Evolutionary conservation across 2,329 filamentous ascomycete species (phyloP), one percentile per base, ranked within the genome.

Genomic region (Apiospora malaysiana): DNA sequence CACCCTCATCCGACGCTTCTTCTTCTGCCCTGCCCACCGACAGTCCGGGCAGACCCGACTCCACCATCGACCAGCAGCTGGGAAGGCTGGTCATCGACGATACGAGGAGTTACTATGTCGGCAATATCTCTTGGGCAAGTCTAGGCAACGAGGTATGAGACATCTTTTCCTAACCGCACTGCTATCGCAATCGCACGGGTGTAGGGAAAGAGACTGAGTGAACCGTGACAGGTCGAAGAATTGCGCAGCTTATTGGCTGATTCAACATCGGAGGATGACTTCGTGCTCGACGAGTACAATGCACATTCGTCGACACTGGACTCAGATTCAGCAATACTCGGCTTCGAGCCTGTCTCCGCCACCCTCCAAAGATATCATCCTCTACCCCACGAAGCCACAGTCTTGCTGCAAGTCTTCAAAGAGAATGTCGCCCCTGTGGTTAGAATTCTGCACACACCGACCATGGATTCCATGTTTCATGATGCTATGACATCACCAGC

Each of bases 401-500:
- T 37, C 16, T 71, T 77, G 10, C 77, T 75, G 49, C 69, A 74
- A 10, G 42, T 72, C 2, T 79, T 79, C 70, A 74, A 67, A 10
- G 76, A 78, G 7, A 78, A 77, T 47, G 76, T 79, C 6, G 69
- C 72, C 10, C 76, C 78, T 4, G 21, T 79, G 10, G 73, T 77
- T 7, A 74, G 72, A 66, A 76, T 78, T 25, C 80, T 78, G 67
- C 80, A 80, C 71, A 75, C 76, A 72, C 78, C 78, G 2, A 77
- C 77, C 0, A 42, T 76, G 23, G 73, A 73, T n/a, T 70, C 59
- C 9, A 71, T 76, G 16, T 59, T 18, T 32, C 27, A 32, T 23
- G 49, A 59, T 25, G 49, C 49, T 32, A 59, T 59, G 23, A 32
- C 49, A 23, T 59, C 49, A 21, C 72, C 74, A 49, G 73, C 72